Conservation (phyloP, 257 asterid species). For the Solanum piurae region DNA sequence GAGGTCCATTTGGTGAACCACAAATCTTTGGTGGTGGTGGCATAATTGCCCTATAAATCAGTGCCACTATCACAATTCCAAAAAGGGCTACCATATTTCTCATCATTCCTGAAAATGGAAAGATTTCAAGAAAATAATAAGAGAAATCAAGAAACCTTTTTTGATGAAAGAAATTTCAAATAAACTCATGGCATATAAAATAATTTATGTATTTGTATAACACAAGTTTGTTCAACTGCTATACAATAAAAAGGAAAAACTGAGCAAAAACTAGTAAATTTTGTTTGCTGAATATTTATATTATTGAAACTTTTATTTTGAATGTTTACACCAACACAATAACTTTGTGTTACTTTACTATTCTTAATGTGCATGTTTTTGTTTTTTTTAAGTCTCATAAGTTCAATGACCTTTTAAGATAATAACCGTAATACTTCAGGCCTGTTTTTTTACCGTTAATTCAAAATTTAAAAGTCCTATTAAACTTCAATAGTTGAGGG, state of each 20-base stretch:
- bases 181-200: not conserved
- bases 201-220: not conserved
- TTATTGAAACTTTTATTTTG: not conserved
- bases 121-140: not conserved
- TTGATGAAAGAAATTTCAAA: not conserved
- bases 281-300: not conserved
- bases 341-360: not conserved
- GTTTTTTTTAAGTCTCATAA: not conserved
- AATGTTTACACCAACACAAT: not conserved
- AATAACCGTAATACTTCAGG: not conserved
- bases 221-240: not conserved
- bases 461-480: no score
- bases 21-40: constrained; percentile 60
- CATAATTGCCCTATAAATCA: constrained; percentile 60
- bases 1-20: constrained; percentile 63
- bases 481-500: no score
- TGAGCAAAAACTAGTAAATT: not conserved
- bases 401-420: not conserved
- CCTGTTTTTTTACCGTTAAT: not conserved
- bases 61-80: constrained; percentile 50
- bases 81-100: constrained; percentile 47
- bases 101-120: constrained; percentile 32
- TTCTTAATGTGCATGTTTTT: not conserved
- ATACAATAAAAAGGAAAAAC: not conserved
- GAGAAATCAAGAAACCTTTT: not conserved